A percentile compares a stretch with the other conserved stretches of the same genome.
Conservation (phyloP, 2,329 filamentous ascomycete genomes). For the Aspergillus tanneri region DNA sequence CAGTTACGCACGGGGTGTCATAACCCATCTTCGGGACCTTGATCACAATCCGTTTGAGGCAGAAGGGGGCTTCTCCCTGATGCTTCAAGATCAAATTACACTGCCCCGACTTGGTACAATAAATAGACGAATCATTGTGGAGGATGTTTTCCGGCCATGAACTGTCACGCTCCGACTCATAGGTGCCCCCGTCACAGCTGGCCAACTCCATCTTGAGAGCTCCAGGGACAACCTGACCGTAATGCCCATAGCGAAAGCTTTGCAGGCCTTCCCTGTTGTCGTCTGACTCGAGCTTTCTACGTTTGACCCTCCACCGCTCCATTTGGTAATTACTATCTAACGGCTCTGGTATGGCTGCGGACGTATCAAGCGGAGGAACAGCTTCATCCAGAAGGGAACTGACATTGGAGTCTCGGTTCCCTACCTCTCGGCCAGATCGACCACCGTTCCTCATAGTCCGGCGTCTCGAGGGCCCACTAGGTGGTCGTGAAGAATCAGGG, state of each 20-base stretch:
- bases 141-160: conserved; percentile 80
- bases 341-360: conserved; percentile 29
- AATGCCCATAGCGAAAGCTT: conserved; percentile 77
- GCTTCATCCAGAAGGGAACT: conserved; percentile 28
- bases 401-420: conserved; percentile 19
- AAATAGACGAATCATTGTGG: conserved; percentile 77
- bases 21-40: conserved; percentile 79
- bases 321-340: conserved; percentile 25
- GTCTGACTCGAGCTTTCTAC: conserved; percentile 69
- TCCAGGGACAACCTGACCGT: conserved; percentile 82
- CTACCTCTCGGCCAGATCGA: conserved; percentile 15
- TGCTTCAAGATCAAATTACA: conserved; percentile 87
- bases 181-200: conserved; percentile 80
- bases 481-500: conserved; percentile 14
- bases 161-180: conserved; percentile 52
- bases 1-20: conserved; percentile 72
- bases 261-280: conserved; percentile 47
- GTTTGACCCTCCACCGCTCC: conserved; percentile 58
- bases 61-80: conserved; percentile 76
- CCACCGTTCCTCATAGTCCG: conserved; percentile 23
- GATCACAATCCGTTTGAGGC: conserved; percentile 80
- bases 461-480: conserved; percentile 20
- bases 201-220: conserved; percentile 81
- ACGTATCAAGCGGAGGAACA: conserved; percentile 26
- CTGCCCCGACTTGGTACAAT: conserved; percentile 82